Evolutionary conservation across 768 basidiomycete genomes (phyloP).

Genomic region (Russula ochroleuca): DNA sequence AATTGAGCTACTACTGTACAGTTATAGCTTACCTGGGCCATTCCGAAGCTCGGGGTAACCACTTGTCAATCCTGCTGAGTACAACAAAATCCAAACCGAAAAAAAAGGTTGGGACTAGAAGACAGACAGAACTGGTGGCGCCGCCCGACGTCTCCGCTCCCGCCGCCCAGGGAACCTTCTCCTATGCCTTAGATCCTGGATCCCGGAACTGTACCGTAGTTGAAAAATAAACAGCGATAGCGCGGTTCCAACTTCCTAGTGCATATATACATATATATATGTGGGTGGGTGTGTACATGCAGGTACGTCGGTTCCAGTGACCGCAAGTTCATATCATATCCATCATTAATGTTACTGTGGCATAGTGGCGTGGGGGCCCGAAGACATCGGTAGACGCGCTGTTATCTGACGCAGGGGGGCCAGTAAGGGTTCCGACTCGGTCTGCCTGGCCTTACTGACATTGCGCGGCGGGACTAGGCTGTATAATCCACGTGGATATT

Average conservation of each 20-base stretch:
- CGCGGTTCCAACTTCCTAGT: background rate
- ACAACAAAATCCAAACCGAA: background rate
- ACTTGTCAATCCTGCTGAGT: background rate
- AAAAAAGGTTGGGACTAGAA: background rate
- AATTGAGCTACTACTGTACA: too few relatives aligned
- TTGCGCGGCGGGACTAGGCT: background rate
- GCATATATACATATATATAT: background rate
- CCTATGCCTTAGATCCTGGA: background rate
- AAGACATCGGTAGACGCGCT: background rate
- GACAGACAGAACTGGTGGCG: background rate
- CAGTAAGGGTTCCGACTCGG: background rate
- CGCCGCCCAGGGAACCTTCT: background rate
- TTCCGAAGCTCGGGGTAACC: background rate
- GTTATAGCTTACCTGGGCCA: too few relatives aligned
- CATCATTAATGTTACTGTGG: background rate
- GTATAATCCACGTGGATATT: background rate
- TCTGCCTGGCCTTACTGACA: background rate
- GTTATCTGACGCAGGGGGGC: background rate
- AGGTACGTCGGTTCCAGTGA: background rate
- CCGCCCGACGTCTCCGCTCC: background rate
- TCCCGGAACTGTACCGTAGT: background rate
- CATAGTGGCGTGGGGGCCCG: slow-evolving; percentile 13
- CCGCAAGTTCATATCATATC: background rate
- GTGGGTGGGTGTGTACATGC: background rate
- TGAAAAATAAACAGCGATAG: background rate